phyloP scores from a whole-genome alignment of 176 grass and related monocot species.

The Dactylis glomerata region DNA sequence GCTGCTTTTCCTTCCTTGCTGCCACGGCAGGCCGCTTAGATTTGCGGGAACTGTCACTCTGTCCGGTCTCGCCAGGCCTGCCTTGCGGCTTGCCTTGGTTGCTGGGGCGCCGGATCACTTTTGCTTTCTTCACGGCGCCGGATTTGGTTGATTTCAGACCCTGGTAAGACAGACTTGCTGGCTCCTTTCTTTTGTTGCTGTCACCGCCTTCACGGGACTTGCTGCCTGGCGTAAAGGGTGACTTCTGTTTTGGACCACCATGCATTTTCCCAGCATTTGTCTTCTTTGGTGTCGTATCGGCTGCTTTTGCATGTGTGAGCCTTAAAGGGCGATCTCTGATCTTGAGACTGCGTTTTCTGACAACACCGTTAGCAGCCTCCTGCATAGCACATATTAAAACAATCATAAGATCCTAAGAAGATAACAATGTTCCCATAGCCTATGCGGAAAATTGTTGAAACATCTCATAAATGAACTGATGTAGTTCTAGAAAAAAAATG shows the following conservation, averaged over 20 bases:
- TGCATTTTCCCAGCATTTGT: conserved; percentile 12
- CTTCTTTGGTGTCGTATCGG: conserved; percentile 37
- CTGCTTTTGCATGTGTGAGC: conserved; percentile 61
- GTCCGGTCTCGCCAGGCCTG: conserved; percentile 14
- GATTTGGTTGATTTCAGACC: conserved; percentile 70
- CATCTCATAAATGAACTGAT: not conserved
- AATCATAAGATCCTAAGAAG: not conserved
- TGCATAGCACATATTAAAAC: conserved; percentile 20
- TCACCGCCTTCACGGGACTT: conserved; percentile 26
- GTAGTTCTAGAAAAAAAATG: not conserved
- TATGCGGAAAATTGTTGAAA: no score
- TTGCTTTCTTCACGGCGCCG: conserved; percentile 62
- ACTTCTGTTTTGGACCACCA: conserved; percentile 18
- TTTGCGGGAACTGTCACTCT: conserved; percentile 5
- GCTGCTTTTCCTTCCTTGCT: conserved; percentile 71
- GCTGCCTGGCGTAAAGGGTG: conserved; percentile 17
- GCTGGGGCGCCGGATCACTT: conserved; percentile 22
- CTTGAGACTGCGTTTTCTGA: conserved; percentile 50
- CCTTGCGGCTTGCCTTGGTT: conserved; percentile 41
- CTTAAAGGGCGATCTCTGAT: conserved; percentile 65
- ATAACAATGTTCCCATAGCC: not conserved
- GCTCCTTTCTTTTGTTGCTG: conserved; percentile 40
- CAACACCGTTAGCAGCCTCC: conserved; percentile 65
- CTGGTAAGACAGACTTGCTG: conserved; percentile 63
- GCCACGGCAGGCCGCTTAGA: conserved; percentile 76